These are phyloP conservation scores for Myriosclerotinia curreyana DNA, from an alignment of 2,329 filamentous ascomycete genomes.

Conservation along the genomic window DNA sequence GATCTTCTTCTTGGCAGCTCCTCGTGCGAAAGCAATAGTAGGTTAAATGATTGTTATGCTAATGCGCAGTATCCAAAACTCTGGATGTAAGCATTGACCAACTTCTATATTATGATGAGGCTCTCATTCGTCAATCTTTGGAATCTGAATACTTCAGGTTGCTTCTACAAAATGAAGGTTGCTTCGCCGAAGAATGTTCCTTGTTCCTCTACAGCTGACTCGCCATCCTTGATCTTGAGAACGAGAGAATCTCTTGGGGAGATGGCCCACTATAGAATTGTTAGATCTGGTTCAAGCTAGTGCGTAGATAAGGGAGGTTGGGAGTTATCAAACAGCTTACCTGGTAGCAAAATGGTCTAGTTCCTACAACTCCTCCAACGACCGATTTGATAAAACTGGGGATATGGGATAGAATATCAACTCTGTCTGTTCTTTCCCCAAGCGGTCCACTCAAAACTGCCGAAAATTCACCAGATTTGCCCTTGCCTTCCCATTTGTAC, in stretches of 20 bases:
- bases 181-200: slow-evolving; percentile 82
- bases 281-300: slow-evolving; percentile 26
- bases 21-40: slow-evolving; percentile 1
- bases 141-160: slow-evolving; percentile 13
- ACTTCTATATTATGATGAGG: slow-evolving; percentile 17
- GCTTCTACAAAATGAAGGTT: slow-evolving; percentile 76
- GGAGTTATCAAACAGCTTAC: slow-evolving; percentile 47
- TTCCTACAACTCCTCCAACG: slow-evolving; percentile 84
- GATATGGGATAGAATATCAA: slow-evolving; percentile 96
- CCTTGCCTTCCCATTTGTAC: slow-evolving; percentile 75
- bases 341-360: slow-evolving; percentile 97
- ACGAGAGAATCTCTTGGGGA: slow-evolving; percentile 61
- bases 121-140: slow-evolving; percentile 4
- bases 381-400: slow-evolving; percentile 94
- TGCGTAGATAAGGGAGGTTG: not conserved
- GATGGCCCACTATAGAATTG: slow-evolving; percentile 57
- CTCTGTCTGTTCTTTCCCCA: slow-evolving; percentile 69
- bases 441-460: slow-evolving; percentile 68
- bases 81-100: slow-evolving; percentile 4
- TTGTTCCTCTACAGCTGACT: slow-evolving; percentile 68
- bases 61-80: slow-evolving; percentile 12
- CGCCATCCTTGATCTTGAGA: slow-evolving; percentile 82
- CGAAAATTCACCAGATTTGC: slow-evolving; percentile 71
- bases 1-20: slow-evolving; percentile 1
- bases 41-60: slow-evolving; percentile 8